Conservation (phyloP, 208 protist species). For the Naegleria lovaniensis region DNA sequence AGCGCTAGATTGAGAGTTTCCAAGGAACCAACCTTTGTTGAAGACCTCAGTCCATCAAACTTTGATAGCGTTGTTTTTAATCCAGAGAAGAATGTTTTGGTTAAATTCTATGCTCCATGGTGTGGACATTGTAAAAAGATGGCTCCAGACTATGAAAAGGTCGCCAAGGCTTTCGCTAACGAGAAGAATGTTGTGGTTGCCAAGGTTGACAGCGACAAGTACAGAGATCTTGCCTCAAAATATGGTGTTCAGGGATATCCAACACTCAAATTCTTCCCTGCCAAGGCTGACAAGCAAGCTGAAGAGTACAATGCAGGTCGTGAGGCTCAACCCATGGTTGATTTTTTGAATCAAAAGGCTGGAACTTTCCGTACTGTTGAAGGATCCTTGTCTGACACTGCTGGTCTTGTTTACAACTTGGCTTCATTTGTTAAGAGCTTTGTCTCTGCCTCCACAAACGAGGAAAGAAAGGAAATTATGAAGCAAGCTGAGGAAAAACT, state of each 20-base stretch:
- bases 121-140: slow-evolving; percentile 86
- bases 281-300: not conserved
- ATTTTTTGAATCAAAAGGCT: not conserved
- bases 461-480: not conserved
- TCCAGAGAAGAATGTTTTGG: slow-evolving; percentile 76
- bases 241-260: slow-evolving; percentile 40
- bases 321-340: not conserved
- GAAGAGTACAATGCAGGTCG: not conserved
- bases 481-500: not conserved
- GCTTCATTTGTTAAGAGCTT: not conserved
- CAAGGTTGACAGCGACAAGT: slow-evolving; percentile 63
- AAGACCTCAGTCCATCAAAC: slow-evolving; percentile 62
- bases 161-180: slow-evolving; percentile 32
- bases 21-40: slow-evolving; percentile 32
- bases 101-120: slow-evolving; percentile 93
- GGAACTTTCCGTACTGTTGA: not conserved
- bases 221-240: slow-evolving; percentile 33
- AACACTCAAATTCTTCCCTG: slow-evolving; percentile 66
- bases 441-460: not conserved
- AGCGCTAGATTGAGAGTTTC: slow-evolving; percentile 32
- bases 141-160: slow-evolving; percentile 29
- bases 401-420: not conserved
- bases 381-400: not conserved
- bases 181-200: slow-evolving; percentile 69
- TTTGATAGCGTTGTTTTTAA: slow-evolving; percentile 71